Percentiles rank a stretch among this genome's conserved stretches.
These are phyloP conservation scores for Keithomyces neogunnii DNA, from an alignment of 2,329 filamentous ascomycete species.

Conservation along the genomic window DNA sequence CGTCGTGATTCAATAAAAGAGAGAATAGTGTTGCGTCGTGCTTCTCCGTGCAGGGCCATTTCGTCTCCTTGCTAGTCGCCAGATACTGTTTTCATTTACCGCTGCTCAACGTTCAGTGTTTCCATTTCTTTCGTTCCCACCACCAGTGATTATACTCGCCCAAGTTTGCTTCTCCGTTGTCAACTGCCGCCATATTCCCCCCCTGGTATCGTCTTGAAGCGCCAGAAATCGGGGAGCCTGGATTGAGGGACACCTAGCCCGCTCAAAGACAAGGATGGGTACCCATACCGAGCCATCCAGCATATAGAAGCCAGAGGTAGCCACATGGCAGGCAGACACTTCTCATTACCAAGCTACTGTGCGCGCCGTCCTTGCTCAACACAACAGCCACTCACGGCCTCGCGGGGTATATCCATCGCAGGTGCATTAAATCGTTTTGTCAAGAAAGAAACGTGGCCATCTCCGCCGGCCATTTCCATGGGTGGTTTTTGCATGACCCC, in stretches of 20 bases:
- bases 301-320: not conserved
- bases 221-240: too few species aligned
- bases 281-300: not conserved
- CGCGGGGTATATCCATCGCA: conserved; percentile 34
- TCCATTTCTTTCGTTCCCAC: conserved; percentile 18
- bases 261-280: not conserved
- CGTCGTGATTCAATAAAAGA: not conserved
- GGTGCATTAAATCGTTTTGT: conserved; percentile 27
- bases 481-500: conserved; percentile 24
- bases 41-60: conserved; percentile 7
- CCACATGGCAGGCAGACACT: not conserved
- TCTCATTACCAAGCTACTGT: not conserved
- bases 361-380: conserved; percentile 19
- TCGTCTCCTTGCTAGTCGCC: conserved; percentile 4
- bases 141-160: conserved; percentile 14
- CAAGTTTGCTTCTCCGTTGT: conserved; percentile 5
- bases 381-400: conserved; percentile 26
- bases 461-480: conserved; percentile 24
- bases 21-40: not conserved
- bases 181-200: conserved; percentile 4
- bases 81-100: conserved; percentile 17
- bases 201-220: not conserved
- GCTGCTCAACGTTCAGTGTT: conserved; percentile 18
- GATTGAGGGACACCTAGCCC: too few species aligned
- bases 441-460: conserved; percentile 27